Evolutionary conservation across 139 green algal species (phyloP).

Genomic region (Closterium sp.): DNA sequence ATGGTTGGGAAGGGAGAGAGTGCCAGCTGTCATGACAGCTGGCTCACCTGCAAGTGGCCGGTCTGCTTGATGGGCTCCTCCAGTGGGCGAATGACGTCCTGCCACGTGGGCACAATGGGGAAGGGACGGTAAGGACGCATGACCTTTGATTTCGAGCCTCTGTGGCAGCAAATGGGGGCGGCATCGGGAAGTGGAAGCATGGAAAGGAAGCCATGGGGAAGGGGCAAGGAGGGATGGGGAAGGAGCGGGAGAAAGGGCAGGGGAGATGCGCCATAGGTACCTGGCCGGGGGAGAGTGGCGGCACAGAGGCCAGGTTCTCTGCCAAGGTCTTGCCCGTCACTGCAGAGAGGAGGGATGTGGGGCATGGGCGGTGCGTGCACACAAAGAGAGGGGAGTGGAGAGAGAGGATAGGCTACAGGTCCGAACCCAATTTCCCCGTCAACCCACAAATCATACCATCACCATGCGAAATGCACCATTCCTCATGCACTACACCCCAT

Average conservation of each 20-base stretch:
- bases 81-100: slow-evolving; percentile 72
- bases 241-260: not conserved
- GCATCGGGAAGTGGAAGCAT: not conserved
- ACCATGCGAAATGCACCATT: not conserved
- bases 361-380: not conserved
- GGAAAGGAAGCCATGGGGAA: not conserved
- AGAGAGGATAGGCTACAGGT: not conserved
- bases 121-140: not conserved
- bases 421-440: not conserved
- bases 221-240: not conserved
- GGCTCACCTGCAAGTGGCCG: slow-evolving; percentile 59
- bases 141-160: not conserved
- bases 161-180: not conserved
- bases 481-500: not conserved
- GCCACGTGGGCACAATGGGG: not conserved
- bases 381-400: too few species aligned
- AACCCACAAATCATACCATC: not conserved
- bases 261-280: not conserved
- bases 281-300: slow-evolving; percentile 53
- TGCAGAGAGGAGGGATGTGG: not conserved
- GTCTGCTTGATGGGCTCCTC: slow-evolving; percentile 86
- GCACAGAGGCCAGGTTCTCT: slow-evolving; percentile 83
- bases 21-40: not conserved
- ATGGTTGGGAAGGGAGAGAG: not conserved
- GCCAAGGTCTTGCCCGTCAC: slow-evolving; percentile 88